These are phyloP conservation scores for Mortierella sp. DNA, from an alignment of 371 early-diverging fungal genomes.

Conservation along the genomic window DNA sequence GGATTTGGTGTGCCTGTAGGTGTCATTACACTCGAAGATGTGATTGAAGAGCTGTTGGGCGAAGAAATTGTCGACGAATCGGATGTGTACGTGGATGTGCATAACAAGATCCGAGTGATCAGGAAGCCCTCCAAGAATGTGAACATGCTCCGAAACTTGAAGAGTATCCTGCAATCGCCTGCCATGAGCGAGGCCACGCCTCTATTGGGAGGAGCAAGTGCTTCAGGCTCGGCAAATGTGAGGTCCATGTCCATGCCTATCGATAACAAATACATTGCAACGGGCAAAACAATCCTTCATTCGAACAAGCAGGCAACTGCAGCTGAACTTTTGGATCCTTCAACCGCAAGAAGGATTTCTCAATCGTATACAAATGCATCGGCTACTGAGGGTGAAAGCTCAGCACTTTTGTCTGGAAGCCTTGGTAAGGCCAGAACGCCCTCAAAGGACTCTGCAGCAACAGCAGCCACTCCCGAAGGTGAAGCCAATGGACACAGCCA, in stretches of 20 bases:
- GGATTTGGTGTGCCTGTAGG: conserved; percentile 69
- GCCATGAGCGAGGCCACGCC: neutral
- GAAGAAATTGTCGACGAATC: conserved; percentile 93
- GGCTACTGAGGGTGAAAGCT: neutral
- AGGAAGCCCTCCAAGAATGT: conserved; percentile 12
- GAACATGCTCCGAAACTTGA: conserved; percentile 1
- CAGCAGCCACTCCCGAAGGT: neutral
- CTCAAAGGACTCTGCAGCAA: neutral
- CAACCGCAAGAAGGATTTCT: neutral
- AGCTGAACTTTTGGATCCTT: neutral
- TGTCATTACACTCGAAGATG: conserved; percentile 93
- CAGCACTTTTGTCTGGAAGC: no score
- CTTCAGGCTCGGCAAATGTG: no score
- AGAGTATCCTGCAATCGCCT: conserved; percentile 3
- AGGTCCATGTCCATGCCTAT: neutral
- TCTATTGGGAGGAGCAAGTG: neutral
- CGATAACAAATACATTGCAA: conserved; percentile 2
- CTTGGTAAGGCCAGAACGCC: neutral
- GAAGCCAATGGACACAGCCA: no score
- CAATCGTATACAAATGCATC: neutral
- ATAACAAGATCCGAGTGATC: conserved; percentile 9
- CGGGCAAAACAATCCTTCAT: conserved; percentile 20
- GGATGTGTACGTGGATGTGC: conserved; percentile 85
- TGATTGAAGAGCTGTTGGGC: conserved; percentile 93
- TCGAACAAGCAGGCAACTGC: neutral